phyloP scores from a whole-genome alignment of 2,329 filamentous ascomycete genomes.

The Hypoxylon sp. region DNA sequence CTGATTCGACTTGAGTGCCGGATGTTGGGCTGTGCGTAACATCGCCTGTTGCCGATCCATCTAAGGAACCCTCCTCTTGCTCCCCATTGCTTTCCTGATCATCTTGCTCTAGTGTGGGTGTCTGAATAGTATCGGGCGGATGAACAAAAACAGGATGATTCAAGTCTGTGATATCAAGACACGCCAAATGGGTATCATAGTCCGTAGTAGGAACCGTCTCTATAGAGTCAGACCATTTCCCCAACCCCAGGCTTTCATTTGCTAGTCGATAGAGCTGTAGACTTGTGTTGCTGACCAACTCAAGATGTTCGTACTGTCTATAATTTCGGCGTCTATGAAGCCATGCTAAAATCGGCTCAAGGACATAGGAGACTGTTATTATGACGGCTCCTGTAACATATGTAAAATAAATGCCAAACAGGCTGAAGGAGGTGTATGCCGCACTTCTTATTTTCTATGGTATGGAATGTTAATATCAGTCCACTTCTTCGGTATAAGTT shows the following conservation, averaged over 20 bases:
- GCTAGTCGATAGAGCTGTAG: conserved; percentile 31
- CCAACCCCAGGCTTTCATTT: conserved; percentile 2
- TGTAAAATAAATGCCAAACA: conserved; percentile 30
- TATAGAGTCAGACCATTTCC: conserved; percentile 9
- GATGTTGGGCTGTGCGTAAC: background rate
- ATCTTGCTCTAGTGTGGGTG: background rate
- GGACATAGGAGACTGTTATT: conserved; percentile 11
- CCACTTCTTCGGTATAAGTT: background rate
- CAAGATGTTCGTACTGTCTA: conserved; percentile 13
- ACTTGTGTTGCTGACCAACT: conserved; percentile 26
- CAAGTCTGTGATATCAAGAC: background rate
- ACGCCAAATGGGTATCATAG: background rate
- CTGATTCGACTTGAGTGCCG: background rate
- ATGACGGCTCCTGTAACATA: conserved; percentile 23
- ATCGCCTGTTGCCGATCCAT: background rate
- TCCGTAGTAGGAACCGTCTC: conserved; percentile 11
- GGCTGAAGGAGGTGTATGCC: conserved; percentile 30
- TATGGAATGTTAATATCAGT: background rate
- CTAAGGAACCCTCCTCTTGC: background rate
- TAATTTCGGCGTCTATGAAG: conserved; percentile 12
- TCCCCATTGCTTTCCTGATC: background rate
- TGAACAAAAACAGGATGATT: conserved; percentile 2
- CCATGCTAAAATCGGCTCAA: conserved; percentile 22
- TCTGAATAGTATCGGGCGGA: background rate
- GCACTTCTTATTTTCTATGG: conserved; percentile 34